Evolutionary conservation across 2,329 filamentous ascomycete genomes (phyloP).

Genomic region (Talaromyces sp.): DNA sequence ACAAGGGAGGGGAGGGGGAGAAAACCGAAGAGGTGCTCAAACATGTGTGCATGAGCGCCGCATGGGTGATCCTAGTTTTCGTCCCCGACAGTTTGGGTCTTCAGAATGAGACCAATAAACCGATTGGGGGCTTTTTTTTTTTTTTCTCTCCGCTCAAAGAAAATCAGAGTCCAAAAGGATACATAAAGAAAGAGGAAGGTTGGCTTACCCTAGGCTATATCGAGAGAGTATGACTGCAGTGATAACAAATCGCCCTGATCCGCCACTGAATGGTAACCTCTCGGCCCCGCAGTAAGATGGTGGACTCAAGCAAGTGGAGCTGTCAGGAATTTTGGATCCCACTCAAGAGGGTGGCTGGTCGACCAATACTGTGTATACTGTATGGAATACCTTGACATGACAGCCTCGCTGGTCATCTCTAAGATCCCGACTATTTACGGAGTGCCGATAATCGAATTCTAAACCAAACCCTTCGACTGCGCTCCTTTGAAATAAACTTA

Average conservation of each 20-base stretch:
- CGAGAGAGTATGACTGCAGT: slow-evolving; percentile 1
- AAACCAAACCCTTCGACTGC: too few species aligned
- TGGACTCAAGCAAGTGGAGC: slow-evolving; percentile 13
- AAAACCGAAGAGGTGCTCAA: slow-evolving; percentile 2
- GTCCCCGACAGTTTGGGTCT: slow-evolving; percentile 3
- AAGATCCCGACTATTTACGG: too few species aligned
- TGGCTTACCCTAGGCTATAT: slow-evolving; percentile 12
- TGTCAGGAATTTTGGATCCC: slow-evolving; percentile 8
- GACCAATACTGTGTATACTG: too few species aligned
- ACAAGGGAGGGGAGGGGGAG: background rate
- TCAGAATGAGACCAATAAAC: background rate
- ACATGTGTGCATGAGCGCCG: slow-evolving; percentile 8
- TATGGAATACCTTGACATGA: background rate
- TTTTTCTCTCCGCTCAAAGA: background rate
- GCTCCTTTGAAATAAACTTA: too few species aligned
- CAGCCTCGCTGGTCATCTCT: slow-evolving; percentile 3
- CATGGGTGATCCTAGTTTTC: slow-evolving; percentile 12
- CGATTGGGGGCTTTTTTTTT: too few species aligned
- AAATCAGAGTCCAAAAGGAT: background rate
- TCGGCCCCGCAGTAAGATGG: slow-evolving; percentile 17
- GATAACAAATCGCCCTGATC: slow-evolving; percentile 14
- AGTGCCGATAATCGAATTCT: too few species aligned
- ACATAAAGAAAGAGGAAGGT: background rate
- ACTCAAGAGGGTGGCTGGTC: background rate
- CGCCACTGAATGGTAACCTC: slow-evolving; percentile 10